Percentiles rank a stretch among this genome's conserved stretches.
phyloP scores from a whole-genome alignment of 495 filamentous ascomycete genomes.

The Cairneyella variabilis region DNA sequence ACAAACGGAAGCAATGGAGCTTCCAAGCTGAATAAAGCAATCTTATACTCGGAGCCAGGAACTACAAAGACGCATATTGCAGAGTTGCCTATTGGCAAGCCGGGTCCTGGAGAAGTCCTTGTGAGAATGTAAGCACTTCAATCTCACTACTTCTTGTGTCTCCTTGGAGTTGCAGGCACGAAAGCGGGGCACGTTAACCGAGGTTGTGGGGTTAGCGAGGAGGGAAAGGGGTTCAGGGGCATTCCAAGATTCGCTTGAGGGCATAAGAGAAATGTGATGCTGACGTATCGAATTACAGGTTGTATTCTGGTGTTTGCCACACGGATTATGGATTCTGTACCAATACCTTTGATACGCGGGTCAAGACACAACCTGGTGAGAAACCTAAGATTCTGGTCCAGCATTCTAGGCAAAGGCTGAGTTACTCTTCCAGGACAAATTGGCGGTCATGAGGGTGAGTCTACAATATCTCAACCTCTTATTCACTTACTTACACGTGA shows the following conservation, averaged over 20 bases:
- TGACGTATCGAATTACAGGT: background rate
- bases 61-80: background rate
- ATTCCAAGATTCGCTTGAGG: background rate
- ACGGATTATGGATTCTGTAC: background rate
- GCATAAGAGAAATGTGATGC: background rate
- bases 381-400: background rate
- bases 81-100: background rate
- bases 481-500: background rate
- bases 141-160: background rate
- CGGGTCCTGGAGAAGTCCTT: background rate
- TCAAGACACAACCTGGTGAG: background rate
- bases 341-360: background rate
- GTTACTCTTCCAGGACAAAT: background rate
- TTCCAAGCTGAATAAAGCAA: too few relatives aligned
- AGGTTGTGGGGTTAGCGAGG: background rate
- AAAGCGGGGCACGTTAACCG: background rate
- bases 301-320: background rate
- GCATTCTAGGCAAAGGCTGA: background rate
- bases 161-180: background rate
- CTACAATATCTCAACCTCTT: background rate
- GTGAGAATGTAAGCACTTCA: background rate
- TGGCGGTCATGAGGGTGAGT: background rate
- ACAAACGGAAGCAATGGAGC: too few relatives aligned
- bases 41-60: too few relatives aligned
- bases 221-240: background rate